A percentile compares a stretch with the other conserved stretches of the same genome.
phyloP scores from a whole-genome alignment of 2,329 filamentous ascomycete species.

The Colletotrichum sp. region DNA sequence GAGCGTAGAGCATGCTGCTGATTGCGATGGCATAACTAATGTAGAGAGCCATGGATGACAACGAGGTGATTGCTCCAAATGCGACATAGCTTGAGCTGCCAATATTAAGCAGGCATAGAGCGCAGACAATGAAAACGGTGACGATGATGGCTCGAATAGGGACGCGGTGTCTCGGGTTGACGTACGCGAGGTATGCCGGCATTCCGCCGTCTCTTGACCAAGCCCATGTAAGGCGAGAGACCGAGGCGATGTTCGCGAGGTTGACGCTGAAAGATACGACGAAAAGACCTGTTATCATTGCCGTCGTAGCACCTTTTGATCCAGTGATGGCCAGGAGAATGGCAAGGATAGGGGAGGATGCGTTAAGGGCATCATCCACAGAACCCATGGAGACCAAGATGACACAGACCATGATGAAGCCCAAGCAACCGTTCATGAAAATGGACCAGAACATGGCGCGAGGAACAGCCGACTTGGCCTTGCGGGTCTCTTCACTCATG shows the following conservation, averaged over 20 bases:
- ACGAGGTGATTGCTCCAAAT: background rate
- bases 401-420: conserved; percentile 1
- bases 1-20: background rate
- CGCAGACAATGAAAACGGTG: background rate
- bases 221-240: background rate
- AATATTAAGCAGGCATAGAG: background rate
- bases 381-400: background rate
- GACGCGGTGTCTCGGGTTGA: background rate
- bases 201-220: background rate
- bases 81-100: background rate
- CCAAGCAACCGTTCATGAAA: conserved; percentile 41
- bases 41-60: background rate
- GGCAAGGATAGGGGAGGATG: background rate
- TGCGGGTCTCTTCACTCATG: conserved; percentile 19
- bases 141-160: background rate
- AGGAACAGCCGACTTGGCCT: conserved; percentile 8
- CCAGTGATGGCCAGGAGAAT: background rate
- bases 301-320: background rate
- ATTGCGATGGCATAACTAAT: background rate
- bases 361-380: background rate
- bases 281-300: background rate
- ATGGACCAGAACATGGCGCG: conserved; percentile 20
- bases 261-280: background rate
- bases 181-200: background rate
- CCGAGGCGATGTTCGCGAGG: background rate